These are phyloP conservation scores for Dactylonectria macrodidyma DNA, from an alignment of 2,329 filamentous ascomycete genomes.

Conservation along the genomic window DNA sequence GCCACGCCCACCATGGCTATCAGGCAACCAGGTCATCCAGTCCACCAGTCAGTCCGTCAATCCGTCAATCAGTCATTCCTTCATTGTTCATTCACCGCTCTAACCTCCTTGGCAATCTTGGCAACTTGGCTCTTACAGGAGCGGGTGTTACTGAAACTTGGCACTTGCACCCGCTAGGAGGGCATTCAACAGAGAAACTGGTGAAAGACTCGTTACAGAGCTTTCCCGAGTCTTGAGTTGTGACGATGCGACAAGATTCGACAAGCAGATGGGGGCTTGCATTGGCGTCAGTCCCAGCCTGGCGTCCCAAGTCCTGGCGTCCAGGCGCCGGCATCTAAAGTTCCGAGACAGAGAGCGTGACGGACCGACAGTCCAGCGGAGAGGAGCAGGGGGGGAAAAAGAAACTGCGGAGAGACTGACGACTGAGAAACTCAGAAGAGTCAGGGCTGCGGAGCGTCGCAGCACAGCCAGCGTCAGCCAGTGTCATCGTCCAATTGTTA, in stretches of 20 bases:
- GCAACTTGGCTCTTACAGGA: not conserved
- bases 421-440: no score
- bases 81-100: not conserved
- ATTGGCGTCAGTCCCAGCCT: not conserved
- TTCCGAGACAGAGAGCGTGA: slow-evolving; percentile 22
- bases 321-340: slow-evolving; percentile 14
- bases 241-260: not conserved
- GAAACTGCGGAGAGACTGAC: not conserved
- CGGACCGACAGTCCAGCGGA: slow-evolving; percentile 5
- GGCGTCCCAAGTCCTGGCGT: not conserved
- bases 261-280: not conserved
- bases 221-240: no score
- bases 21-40: not conserved
- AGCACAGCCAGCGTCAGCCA: not conserved
- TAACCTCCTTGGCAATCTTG: not conserved
- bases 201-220: no score
- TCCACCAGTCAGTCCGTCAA: not conserved
- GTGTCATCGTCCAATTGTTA: not conserved
- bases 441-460: not conserved
- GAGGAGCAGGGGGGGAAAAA: not conserved
- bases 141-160: not conserved
- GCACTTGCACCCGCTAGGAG: not conserved
- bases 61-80: not conserved
- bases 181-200: not conserved
- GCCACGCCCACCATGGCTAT: not conserved